Evolutionary conservation across 1,284 basidiomycete genomes (phyloP), one percentile per base, ranked within the genome.

Genomic region (Rhodotorula sp.): DNA sequence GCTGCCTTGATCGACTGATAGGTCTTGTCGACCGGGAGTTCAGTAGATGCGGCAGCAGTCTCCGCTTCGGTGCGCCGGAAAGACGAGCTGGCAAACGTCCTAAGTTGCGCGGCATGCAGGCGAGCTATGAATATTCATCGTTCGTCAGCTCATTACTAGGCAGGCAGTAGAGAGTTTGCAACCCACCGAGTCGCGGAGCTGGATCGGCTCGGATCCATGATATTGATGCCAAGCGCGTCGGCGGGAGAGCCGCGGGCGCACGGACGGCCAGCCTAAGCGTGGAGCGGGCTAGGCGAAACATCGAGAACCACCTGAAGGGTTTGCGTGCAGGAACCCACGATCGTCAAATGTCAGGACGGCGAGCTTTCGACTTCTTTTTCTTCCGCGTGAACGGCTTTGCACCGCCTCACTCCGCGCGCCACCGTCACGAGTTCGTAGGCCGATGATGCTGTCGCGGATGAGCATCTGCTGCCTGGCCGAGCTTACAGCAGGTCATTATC

Each of bases 1-100:
- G 70, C 33, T 2, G 29, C 10, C 61, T 74, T 58, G 58, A 74
- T 71, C 56, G 72, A 69, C 33, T 48, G 29, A 58, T 67, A 74
- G 10, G 67, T 68, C 54, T 64, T 63, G 45, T 54, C 53, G 53
- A 54, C n/a, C 14, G 26, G 26, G 26, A 54, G 6, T 7, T 12
- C n/a, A 3, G n/a, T 15, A 15, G 53, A 15, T 15, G 53, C 26
- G 12, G 49, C 24, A 4, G 12, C 49, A 26, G n/a, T 10, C 49
- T 22, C 49, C n/a, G 8, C 49, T n/a, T 51, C 49, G 0, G 18
- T n/a, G 4, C 24, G 49, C 22, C 49, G 49, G 49, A 51, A 14
- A n/a, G 22, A 22, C 12, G 22, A n/a, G 24, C 22, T 14, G 20
- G 49, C 22, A 14, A 51, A 51, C 24, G n/a, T n/a, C 24, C 49